Percentiles rank a stretch among this genome's conserved stretches.
phyloP scores from a whole-genome alignment of 1,284 basidiomycete species.

The Apiotrichum veenhuisii region DNA sequence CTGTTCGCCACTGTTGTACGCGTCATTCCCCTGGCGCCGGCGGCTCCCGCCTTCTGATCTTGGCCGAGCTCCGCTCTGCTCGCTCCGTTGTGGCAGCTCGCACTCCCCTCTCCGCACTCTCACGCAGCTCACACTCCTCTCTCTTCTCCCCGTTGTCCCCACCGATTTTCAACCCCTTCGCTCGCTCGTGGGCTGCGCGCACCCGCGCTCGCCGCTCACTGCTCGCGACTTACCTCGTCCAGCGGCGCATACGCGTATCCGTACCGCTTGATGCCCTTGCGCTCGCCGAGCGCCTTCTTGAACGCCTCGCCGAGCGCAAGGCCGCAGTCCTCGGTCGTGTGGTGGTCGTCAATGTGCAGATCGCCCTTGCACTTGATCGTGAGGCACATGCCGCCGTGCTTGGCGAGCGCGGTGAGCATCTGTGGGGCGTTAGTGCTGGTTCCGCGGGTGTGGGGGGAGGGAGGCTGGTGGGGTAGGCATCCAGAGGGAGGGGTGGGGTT shows the following conservation, averaged over 20 bases:
- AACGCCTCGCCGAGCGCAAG: slow-evolving; percentile 91
- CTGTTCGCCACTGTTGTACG: too few species aligned
- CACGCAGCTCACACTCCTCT: too few species aligned
- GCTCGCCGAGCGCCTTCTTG: slow-evolving; percentile 91
- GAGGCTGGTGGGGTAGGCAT: not conserved
- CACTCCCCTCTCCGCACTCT: too few species aligned
- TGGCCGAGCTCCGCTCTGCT: too few species aligned
- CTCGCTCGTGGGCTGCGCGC: too few species aligned
- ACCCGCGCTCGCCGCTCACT: not conserved
- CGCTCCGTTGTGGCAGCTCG: too few species aligned
- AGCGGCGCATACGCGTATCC: slow-evolving; percentile 95
- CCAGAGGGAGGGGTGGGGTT: too few species aligned
- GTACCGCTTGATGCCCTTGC: slow-evolving; percentile 90
- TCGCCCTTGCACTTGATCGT: slow-evolving; percentile 89
- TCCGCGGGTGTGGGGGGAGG: not conserved
- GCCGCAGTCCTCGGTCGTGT: slow-evolving; percentile 95
- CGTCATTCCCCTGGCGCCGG: too few species aligned
- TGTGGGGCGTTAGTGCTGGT: slow-evolving; percentile 43
- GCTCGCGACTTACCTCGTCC: slow-evolving; percentile 70
- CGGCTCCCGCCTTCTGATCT: too few species aligned
- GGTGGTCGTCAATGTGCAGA: slow-evolving; percentile 97
- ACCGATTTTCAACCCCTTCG: too few species aligned
- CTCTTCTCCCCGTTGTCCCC: too few species aligned
- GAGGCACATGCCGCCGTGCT: slow-evolving; percentile 88
- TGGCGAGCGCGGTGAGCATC: slow-evolving; percentile 95